A percentile compares a stretch with the other conserved stretches of the same genome.
Conservation (phyloP, 306 rosid genomes). For the Cicer cuneatum region DNA sequence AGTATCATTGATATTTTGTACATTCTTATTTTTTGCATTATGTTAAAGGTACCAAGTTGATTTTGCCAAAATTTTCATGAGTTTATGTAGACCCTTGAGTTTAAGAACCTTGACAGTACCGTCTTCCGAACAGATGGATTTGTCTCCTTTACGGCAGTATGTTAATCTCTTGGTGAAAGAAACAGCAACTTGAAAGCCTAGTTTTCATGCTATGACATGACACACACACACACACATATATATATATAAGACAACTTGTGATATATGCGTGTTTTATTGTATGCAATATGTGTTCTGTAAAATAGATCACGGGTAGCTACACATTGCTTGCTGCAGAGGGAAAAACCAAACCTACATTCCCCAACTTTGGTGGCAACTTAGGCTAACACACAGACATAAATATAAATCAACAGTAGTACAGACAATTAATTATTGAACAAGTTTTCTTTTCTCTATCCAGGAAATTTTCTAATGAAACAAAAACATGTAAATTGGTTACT, state of each 20-base stretch:
- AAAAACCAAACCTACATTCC: not conserved
- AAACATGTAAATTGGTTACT: not conserved
- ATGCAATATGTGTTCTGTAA: not conserved
- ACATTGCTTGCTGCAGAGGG: not conserved
- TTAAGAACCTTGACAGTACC: not conserved
- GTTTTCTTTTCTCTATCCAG: not conserved
- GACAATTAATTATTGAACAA: not conserved
- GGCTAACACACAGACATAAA: not conserved
- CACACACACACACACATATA: not conserved
- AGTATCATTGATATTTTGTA: not conserved
- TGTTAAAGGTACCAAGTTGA: not conserved
- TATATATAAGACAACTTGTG: not conserved
- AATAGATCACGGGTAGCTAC: not conserved
- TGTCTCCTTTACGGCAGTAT: not conserved
- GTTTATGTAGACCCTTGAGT: not conserved
- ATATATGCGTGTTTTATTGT: not conserved
- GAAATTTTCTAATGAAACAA: not conserved
- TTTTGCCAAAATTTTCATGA: not conserved
- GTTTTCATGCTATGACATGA: not conserved
- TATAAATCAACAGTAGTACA: not conserved
- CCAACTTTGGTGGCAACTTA: not conserved
- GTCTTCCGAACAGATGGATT: not conserved
- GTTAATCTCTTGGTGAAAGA: not conserved
- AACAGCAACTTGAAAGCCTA: conserved; percentile 4
- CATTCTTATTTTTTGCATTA: not conserved